These are phyloP conservation scores for Ceratocystis alfenasii DNA, from an alignment of 2,329 filamentous ascomycete species.

Conservation along the genomic window DNA sequence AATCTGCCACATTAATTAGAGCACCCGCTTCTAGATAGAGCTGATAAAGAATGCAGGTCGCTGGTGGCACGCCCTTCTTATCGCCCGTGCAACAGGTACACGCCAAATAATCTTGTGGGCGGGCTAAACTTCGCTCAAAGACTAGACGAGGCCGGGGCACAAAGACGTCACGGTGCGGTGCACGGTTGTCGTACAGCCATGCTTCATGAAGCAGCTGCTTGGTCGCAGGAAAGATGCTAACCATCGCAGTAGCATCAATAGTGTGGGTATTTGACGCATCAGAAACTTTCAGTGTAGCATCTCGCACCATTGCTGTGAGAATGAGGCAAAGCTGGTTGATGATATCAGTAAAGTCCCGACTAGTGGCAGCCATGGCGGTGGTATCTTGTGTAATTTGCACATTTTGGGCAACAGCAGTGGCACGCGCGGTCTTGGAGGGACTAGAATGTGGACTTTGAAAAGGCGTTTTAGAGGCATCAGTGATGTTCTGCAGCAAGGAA, in stretches of 20 bases:
- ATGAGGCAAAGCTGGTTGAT: conserved; percentile 35
- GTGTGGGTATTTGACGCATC: conserved; percentile 22
- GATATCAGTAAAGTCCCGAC: conserved; percentile 56
- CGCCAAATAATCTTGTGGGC: conserved; percentile 65
- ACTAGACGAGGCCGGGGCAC: conserved; percentile 58
- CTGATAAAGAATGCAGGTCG: conserved; percentile 64
- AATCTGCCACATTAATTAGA: conserved; percentile 65
- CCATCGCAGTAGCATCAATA: conserved; percentile 28
- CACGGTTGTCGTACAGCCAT: conserved; percentile 61
- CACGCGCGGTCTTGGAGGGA: conserved; percentile 56
- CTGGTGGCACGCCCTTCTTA: conserved; percentile 40
- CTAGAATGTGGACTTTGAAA: conserved; percentile 52
- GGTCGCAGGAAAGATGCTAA: conserved; percentile 28
- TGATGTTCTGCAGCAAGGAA: conserved; percentile 30
- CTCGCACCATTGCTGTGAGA: conserved; percentile 32
- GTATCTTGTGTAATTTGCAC: conserved; percentile 68
- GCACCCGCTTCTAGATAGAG: conserved; percentile 66
- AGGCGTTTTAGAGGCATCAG: conserved; percentile 31
- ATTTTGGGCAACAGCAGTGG: conserved; percentile 69
- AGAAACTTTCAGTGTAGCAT: conserved; percentile 23
- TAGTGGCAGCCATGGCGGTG: conserved; percentile 55
- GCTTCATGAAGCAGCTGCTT: conserved; percentile 54
- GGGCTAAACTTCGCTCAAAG: conserved; percentile 57
- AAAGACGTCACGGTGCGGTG: conserved; percentile 61
- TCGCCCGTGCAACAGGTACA: conserved; percentile 50